Conservation (phyloP, 2,329 filamentous ascomycete genomes). For the Colletotrichum ledebouriae region DNA sequence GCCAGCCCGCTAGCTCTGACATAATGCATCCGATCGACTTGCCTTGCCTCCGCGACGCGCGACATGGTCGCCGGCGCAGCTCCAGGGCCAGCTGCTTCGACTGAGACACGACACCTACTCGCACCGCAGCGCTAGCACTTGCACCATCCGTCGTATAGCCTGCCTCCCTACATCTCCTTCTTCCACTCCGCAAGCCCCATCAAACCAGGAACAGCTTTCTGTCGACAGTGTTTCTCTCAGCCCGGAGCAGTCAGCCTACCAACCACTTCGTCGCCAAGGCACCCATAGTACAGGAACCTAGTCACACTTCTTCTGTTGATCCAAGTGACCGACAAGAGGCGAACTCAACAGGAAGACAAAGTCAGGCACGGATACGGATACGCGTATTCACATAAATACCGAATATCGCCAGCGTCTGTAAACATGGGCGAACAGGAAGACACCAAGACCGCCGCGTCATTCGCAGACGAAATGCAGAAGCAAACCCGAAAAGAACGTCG, state of each 20-base stretch:
- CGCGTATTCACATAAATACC: conserved; percentile 5
- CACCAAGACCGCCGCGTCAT: conserved; percentile 43
- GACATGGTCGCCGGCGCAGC: not conserved
- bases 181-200: conserved; percentile 2
- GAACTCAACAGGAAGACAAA: not conserved
- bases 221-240: conserved; percentile 14
- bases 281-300: conserved; percentile 13
- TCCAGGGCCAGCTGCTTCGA: not conserved
- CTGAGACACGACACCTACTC: conserved; percentile 32
- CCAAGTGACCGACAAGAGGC: conserved; percentile 34
- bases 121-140: not conserved
- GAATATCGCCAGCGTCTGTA: not conserved
- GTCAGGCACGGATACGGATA: conserved; percentile 3
- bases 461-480: conserved; percentile 61
- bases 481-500: conserved; percentile 62
- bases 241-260: conserved; percentile 39
- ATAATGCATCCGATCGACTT: conserved; percentile 27
- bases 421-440: conserved; percentile 30
- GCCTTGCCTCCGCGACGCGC: conserved; percentile 30
- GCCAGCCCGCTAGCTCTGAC: conserved; percentile 35
- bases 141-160: not conserved
- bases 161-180: conserved; percentile 15
- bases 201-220: conserved; percentile 19
- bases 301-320: conserved; percentile 26
- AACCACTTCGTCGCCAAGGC: conserved; percentile 39